Base-by-base conservation (phyloP, 2,329 filamentous ascomycete genomes). In the Botryotinia convoluta region DNA sequence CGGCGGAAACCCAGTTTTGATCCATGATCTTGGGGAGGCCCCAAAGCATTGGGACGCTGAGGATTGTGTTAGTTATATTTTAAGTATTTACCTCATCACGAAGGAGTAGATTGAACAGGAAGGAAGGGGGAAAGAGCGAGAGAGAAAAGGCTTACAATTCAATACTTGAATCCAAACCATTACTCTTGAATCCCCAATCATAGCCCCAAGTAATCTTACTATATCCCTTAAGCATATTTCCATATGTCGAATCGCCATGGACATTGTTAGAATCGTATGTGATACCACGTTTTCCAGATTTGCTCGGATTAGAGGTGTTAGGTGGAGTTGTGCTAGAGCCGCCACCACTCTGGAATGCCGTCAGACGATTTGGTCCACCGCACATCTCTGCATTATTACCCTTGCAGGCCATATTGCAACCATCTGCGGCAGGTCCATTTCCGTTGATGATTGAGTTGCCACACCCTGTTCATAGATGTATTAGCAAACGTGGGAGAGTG, bases 21-120 rank as follows among this genome's bases (percentile, higher is more conserved):
- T 85, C 84, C 80, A 87, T 85, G 22, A 82, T 81, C 29, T 79
- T 74, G 26, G 77, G 78, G 70, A 85, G 81, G 68, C 87, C 85
- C 89, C 88, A 92, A 44, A 92, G 86, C 83, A 88, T 92, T 75
- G 92, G 92, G 71, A 92, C 85, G 83, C 74, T 77, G 20, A 44
- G 37, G 37, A 29, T n/a, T 22, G 18, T 29, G 44, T 73, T 32
- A 73, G 65, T 51, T 26, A 3, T 22, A 14, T 37, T 1, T 37
- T 48, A 4, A 22, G 2, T 8, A 14, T 63, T 61, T 6, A 22
- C 12, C 1, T 29, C 37, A 29, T 54, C 1, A 26, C 7, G 8
- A 69, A 51, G 44, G 22, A 26, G 20, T 61, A 65, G 7, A 44
- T 37, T 26, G 4, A 29, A 29, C 20, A 6, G 9, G 4, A 45